Evolutionary conservation across 2,329 filamentous ascomycete species (phyloP), one percentile per base, ranked within the genome.

Genomic region (Penicillium fuscoglaucum): DNA sequence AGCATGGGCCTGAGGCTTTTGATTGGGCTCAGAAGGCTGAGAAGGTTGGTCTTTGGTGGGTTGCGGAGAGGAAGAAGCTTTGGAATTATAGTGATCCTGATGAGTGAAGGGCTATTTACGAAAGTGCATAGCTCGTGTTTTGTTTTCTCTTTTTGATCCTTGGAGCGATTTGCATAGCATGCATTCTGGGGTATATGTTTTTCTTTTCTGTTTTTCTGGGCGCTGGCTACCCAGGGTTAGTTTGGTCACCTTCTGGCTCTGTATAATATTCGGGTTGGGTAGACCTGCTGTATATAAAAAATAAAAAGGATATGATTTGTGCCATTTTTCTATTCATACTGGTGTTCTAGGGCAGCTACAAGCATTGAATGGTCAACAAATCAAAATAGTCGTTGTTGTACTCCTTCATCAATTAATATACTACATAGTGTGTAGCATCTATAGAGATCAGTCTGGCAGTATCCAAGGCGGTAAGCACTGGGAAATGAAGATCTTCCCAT

Each of bases 31-130:
- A 48, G n/a, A 68, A 76, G 33, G 76, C 75, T 0, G 70, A 70
- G 41, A 66, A 71, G 43, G 66, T 77, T 31, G 72, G 68, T 2
- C 64, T 63, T 41, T 78, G 76, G 76, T 76, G 74, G 72, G 68
- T 73, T 19, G 63, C 66, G 57, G 76, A 78, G 60, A 63, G 59
- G 52, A 64, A 72, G 58, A 67, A 68, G 51, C 59, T 66, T 57
- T 64, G 66, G 64, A 56, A 68, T 64, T 64, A 65, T 37, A 53
- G 59, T 21, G 55, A 58, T 48, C 43, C 50, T 35, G 55, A 41
- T 4, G 45, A 54, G 28, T 54, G 26, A 50, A 19, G 13, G 9
- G 5, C 8, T 26, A 1, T 51, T 29, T 15, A 26, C 3, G 19
- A 37, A 3, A 9, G 21, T 24, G 6, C 4, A 26, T 1, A 24